phyloP scores from a whole-genome alignment of 345 rosid species.

The Carallia brachiata region DNA sequence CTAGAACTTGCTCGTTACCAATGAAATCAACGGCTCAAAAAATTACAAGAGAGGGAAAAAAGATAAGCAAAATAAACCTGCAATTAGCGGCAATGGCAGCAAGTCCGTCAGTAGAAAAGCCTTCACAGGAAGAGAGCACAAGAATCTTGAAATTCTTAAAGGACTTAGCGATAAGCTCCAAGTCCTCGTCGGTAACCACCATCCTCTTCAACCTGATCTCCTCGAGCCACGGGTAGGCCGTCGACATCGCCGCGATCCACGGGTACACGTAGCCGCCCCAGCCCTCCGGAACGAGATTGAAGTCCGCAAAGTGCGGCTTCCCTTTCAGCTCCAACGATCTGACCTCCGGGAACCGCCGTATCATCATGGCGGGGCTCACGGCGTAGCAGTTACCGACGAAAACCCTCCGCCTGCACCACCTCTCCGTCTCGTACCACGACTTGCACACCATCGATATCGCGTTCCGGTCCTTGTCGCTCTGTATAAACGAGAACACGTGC shows the following conservation, averaged over 20 bases:
- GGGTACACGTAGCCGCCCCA: conserved; percentile 90
- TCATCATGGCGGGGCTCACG: conserved; percentile 56
- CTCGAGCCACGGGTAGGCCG: conserved; percentile 56
- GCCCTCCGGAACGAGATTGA: conserved; percentile 82
- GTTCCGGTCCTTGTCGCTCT: conserved; percentile 69
- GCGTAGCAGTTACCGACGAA: conserved; percentile 92
- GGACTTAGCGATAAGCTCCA: conserved; percentile 71
- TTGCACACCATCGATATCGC: conserved; percentile 81
- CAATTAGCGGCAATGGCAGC: conserved; percentile 90
- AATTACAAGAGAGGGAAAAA: not conserved
- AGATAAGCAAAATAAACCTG: conserved; percentile 47
- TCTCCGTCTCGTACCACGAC: conserved; percentile 82
- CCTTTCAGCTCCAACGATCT: conserved; percentile 86
- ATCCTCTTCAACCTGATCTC: conserved; percentile 85
- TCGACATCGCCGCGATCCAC: conserved; percentile 64
- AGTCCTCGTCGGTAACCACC: conserved; percentile 81
- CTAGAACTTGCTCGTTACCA: no score
- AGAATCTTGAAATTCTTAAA: conserved; percentile 72
- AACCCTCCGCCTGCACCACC: conserved; percentile 58
- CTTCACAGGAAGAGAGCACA: conserved; percentile 80
- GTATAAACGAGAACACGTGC: conserved; percentile 70
- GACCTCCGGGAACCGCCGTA: conserved; percentile 66
- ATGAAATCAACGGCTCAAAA: not conserved
- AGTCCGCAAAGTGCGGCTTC: conserved; percentile 98
- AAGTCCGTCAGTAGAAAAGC: conserved; percentile 87